Conservation (phyloP, 2,329 filamentous ascomycete species). For the Lithohypha guttulata region DNA sequence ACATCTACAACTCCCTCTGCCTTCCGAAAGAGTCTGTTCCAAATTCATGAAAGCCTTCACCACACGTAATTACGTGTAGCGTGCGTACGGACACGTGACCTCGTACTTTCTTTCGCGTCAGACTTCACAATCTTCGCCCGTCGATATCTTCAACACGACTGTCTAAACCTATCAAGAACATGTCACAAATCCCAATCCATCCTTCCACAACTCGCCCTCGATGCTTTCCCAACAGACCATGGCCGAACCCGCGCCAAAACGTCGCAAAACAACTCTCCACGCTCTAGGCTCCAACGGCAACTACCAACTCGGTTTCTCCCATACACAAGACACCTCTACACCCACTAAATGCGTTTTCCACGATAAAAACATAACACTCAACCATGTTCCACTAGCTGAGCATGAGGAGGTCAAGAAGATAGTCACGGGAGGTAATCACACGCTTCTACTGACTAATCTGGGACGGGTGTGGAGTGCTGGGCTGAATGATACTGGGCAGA, state of each 20-base stretch:
- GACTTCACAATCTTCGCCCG: not conserved
- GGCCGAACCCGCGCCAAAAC: no score
- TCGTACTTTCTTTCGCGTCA: not conserved
- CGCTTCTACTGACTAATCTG: conserved; percentile 54
- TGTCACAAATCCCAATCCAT: not conserved
- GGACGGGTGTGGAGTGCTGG: conserved; percentile 58
- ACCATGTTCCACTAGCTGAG: conserved; percentile 21
- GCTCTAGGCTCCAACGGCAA: conserved; percentile 68
- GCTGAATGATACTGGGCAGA: conserved; percentile 42
- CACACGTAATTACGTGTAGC: no score
- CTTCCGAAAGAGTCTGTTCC: no score
- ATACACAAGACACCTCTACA: conserved; percentile 58
- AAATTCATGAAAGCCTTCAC: no score
- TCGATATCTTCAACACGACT: not conserved
- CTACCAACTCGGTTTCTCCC: conserved; percentile 61
- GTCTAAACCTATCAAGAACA: not conserved
- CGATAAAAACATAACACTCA: conserved; percentile 31
- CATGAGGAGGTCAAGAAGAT: conserved; percentile 27
- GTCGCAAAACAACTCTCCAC: conserved; percentile 38
- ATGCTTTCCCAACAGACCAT: conserved; percentile 5
- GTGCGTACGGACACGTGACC: no score
- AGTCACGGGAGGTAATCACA: conserved; percentile 74
- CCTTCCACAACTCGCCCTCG: not conserved
- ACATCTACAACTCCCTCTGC: no score
- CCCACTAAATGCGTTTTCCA: conserved; percentile 53